Evolutionary conservation across 139 green algal species (phyloP), one percentile per base, ranked within the genome.

Genomic region (Trebouxia sp.): DNA sequence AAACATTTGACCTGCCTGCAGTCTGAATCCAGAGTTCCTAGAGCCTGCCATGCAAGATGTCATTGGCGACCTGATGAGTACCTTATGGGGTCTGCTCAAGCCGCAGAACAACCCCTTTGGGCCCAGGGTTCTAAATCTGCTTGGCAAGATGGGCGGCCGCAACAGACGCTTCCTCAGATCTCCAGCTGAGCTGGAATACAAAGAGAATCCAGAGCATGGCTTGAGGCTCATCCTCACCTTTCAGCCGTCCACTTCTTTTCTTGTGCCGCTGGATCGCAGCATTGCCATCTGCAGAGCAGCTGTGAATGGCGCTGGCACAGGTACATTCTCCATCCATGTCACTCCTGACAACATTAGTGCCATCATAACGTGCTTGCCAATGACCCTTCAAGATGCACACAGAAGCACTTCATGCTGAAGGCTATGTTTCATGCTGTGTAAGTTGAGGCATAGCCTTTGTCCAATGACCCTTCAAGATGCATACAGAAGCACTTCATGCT

Each of bases 211-310:
- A 0, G 96, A 99, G 87, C 93, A 98, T 82, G 96, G 95, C 37
- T 89, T 99, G 75, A 91, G 96, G 50, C 84, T 98, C 47, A 97
- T 99, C 78, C 90, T 99, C 35, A 97, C 91, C 50, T 99, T 99
- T 83, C 84, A 92, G 70, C 93, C 96, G 5, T 70, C 66, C 53
- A 93, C 39, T 93, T 94, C 37, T 92, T 99, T 99, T 83, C 89
- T 99, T 17, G 92, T 99, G 28, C 96, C 95, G 7, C 78, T 98
- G 47, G 96, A 99, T 87, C 85, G 88, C 56, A 97, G 92, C 85
- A 90, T 96, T 14, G 58, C 81, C 24, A 9, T 48, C 32, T 75
- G 45, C 12, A 55, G 74, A 22, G 22, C 41, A 55, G 69, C 69
- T 51, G 66, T 65, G 35, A 38, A 80, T 83, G 30, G 53, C 35